Evolutionary conservation across 768 basidiomycete species (phyloP), one percentile per base, ranked within the genome.

Genomic region (Leccinum boreale): DNA sequence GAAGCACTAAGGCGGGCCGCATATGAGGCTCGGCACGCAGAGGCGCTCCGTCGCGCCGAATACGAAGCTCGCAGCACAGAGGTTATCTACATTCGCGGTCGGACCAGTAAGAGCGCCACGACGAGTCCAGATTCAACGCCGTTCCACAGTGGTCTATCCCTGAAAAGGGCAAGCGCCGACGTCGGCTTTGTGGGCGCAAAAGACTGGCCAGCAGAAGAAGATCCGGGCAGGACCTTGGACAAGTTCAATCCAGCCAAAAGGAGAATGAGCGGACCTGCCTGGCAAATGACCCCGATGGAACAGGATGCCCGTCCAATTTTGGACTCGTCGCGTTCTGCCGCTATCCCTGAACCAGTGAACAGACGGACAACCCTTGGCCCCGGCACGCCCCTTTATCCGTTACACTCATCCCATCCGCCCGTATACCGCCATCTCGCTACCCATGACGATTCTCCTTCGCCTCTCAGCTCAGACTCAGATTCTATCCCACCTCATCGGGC

Each of bases 1-100:
- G 95, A 97, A 71, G 88, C 92, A 3, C 72, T 86, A 31, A 81
- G 93, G 19, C 80, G 93, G 35, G 92, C 91, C n/a, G 89, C 93
- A 68, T 96, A 87, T 73, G 91, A 94, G 69, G 81, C 86, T 10
- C 78, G 84, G 10, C 89, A 86, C 67, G 86, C 89, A 17, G 88
- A 88, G 55, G 82, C 81, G 12, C 79, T 84, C 55, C 77, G 86
- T 24, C 77, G 86, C 45, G 86, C 85, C 5, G 85, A 87, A 65
- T 85, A 80, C 64, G 83, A 85, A 65, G 73, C 77, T 47, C 70
- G 78, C 55, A 81, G 77, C 61, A 76, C 79, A 57, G 82, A 84
- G 61, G 70, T 73, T 15, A 70, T 78, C 52, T 72, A 73, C 60
- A 65, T 74, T 53, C 72, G 65, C 35, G 66, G 65, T 7, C 68